Evolutionary conservation across 2,329 filamentous ascomycete genomes (phyloP).

Genomic region (Venturia aucupariae): DNA sequence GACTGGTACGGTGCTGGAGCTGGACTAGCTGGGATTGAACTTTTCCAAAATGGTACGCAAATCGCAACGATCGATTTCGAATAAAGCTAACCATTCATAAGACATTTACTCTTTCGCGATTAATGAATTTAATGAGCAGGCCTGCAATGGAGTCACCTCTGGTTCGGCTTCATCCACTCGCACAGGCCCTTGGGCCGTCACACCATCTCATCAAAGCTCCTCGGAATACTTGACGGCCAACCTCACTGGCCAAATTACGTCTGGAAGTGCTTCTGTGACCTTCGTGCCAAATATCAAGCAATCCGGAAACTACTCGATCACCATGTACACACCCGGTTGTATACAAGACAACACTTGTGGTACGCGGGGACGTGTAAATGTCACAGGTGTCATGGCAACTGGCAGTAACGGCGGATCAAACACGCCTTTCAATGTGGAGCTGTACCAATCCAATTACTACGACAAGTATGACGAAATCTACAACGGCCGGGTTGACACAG

Average conservation of each 20-base stretch:
- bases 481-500: slow-evolving; percentile 72
- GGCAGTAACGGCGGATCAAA: slow-evolving; percentile 16
- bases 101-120: slow-evolving; percentile 81
- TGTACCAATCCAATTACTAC: slow-evolving; percentile 89
- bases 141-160: slow-evolving; percentile 57
- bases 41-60: slow-evolving; percentile 62
- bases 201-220: slow-evolving; percentile 57
- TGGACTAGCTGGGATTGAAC: slow-evolving; percentile 74
- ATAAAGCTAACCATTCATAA: slow-evolving; percentile 19
- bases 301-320: slow-evolving; percentile 84
- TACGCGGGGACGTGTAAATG: slow-evolving; percentile 69
- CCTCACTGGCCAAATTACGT: slow-evolving; percentile 37
- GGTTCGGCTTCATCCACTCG: slow-evolving; percentile 54
- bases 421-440: slow-evolving; percentile 43
- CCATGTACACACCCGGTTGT: slow-evolving; percentile 89
- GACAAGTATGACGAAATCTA: slow-evolving; percentile 96
- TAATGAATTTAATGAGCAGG: slow-evolving; percentile 78
- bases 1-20: slow-evolving; percentile 81
- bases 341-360: slow-evolving; percentile 66
- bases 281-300: slow-evolving; percentile 79
- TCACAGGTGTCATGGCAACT: slow-evolving; percentile 61
- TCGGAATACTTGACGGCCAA: slow-evolving; percentile 68
- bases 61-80: not conserved
- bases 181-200: slow-evolving; percentile 66
- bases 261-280: slow-evolving; percentile 57